Percentiles rank a stretch among this genome's conserved stretches.
Evolutionary conservation across 129 eudicot genomes (phyloP).

Genomic region (Artemisia tridentata): DNA sequence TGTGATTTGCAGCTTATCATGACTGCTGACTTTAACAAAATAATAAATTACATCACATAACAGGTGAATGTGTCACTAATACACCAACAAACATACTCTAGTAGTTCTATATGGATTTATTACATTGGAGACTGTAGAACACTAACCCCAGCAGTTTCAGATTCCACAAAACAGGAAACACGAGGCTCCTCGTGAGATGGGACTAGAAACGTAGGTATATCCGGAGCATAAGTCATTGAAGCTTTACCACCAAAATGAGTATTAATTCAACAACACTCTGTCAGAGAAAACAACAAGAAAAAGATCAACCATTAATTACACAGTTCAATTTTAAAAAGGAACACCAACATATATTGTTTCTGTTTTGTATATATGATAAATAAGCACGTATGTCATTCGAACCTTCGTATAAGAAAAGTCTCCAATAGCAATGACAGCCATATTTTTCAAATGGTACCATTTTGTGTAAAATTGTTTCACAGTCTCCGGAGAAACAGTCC

Average conservation of each 20-base stretch:
- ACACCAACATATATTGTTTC: neutral
- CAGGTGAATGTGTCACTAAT: neutral
- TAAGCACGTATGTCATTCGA: constrained; percentile 19
- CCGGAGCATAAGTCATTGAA: constrained; percentile 46
- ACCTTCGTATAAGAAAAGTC: constrained; percentile 93
- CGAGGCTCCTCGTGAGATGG: constrained; percentile 88
- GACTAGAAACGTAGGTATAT: constrained; percentile 56
- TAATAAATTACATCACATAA: constrained; percentile 13
- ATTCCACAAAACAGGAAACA: constrained; percentile 81
- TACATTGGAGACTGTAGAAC: constrained; percentile 32
- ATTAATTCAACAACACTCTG: constrained; percentile 87
- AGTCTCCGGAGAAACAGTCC: constrained; percentile 66
- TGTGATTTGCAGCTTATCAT: constrained; percentile 87
- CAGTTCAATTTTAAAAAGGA: constrained; percentile 1
- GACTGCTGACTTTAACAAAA: constrained; percentile 73
- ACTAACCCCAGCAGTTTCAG: constrained; percentile 97
- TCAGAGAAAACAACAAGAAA: constrained; percentile 21
- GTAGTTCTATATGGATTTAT: constrained; percentile 19
- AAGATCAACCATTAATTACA: neutral
- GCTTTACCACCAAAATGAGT: constrained; percentile 58
- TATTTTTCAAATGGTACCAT: constrained; percentile 81
- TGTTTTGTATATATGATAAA: constrained; percentile 5
- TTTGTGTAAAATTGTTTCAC: constrained; percentile 73
- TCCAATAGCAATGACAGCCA: constrained; percentile 95
- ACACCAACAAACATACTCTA: constrained; percentile 18